Evolutionary conservation across 345 rosid genomes (phyloP).

Genomic region (Zanthoxylum bungeanum): DNA sequence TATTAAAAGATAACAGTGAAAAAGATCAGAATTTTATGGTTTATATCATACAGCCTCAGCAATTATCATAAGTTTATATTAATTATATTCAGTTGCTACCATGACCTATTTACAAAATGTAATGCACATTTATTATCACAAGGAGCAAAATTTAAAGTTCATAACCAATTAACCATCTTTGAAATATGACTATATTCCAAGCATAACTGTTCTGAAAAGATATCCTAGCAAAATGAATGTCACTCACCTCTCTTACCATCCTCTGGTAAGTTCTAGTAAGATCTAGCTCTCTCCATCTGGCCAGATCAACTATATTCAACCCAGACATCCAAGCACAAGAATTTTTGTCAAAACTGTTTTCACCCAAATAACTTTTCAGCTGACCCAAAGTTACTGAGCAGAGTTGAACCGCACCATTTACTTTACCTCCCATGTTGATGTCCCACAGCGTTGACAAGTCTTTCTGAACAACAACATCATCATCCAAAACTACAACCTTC

Average conservation of each 20-base stretch:
- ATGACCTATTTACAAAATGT: neutral
- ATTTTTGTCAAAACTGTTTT: constrained; percentile 33
- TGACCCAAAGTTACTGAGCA: constrained; percentile 73
- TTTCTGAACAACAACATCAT: constrained; percentile 84
- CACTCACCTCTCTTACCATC: constrained; percentile 55
- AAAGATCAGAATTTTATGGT: neutral
- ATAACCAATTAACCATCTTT: constrained; percentile 6
- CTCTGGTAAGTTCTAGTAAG: constrained; percentile 56
- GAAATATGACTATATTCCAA: neutral
- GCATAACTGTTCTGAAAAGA: neutral
- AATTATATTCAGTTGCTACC: constrained; percentile 1
- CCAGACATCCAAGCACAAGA: constrained; percentile 95
- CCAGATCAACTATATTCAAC: constrained; percentile 77
- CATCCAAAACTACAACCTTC: constrained; percentile 77
- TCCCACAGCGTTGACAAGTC: constrained; percentile 79
- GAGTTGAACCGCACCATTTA: constrained; percentile 64
- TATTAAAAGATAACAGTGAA: constrained; percentile 9
- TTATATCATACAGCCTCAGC: neutral
- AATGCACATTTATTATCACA: neutral
- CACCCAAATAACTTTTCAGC: constrained; percentile 48
- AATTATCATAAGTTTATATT: neutral
- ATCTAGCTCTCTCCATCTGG: constrained; percentile 64
- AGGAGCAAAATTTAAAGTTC: neutral
- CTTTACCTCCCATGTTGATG: constrained; percentile 77
- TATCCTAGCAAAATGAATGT: neutral